These are phyloP conservation scores for Eremomyces bilateralis DNA, from an alignment of 495 filamentous ascomycete genomes.

Conservation along the genomic window DNA sequence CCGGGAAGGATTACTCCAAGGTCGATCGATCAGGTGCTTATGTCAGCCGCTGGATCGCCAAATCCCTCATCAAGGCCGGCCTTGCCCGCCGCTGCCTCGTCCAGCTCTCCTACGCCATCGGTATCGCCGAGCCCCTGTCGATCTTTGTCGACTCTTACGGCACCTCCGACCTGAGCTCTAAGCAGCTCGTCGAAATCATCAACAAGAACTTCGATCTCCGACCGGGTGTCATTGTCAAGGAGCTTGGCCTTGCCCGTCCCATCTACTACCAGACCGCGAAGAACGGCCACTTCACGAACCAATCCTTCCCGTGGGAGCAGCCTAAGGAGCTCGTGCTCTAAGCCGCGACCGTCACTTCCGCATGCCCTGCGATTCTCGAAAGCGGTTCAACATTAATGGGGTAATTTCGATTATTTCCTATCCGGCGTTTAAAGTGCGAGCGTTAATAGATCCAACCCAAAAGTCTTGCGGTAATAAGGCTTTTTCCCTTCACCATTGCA, in stretches of 20 bases:
- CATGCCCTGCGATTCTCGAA: not conserved
- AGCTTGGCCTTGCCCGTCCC: constrained; percentile 82
- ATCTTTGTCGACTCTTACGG: constrained; percentile 77
- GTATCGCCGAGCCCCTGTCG: constrained; percentile 88
- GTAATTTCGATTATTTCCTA: not conserved
- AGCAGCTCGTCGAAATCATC: constrained; percentile 83
- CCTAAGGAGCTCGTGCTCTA: constrained; percentile 86
- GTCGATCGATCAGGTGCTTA: constrained; percentile 97
- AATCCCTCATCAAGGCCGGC: constrained; percentile 77
- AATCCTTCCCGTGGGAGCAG: constrained; percentile 94
- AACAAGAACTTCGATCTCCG: constrained; percentile 87
- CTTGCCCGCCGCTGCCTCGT: constrained; percentile 82
- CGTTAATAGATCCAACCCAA: too few relatives aligned
- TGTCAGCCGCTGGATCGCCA: constrained; percentile 93
- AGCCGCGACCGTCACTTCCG: too few relatives aligned
- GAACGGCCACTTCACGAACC: constrained; percentile 99
- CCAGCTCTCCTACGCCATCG: constrained; percentile 97
- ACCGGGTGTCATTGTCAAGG: constrained; percentile 94
- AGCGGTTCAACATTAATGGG: not conserved
- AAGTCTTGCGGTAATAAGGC: not conserved
- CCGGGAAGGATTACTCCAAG: constrained; percentile 99
- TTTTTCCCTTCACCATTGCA: not conserved
- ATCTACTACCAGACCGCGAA: constrained; percentile 98
- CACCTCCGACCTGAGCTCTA: constrained; percentile 48
- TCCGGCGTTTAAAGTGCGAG: not conserved